Percentiles rank a stretch among this genome's conserved stretches.
phyloP scores from a whole-genome alignment of 2,329 filamentous ascomycete genomes.

The Fusarium lateritium region DNA sequence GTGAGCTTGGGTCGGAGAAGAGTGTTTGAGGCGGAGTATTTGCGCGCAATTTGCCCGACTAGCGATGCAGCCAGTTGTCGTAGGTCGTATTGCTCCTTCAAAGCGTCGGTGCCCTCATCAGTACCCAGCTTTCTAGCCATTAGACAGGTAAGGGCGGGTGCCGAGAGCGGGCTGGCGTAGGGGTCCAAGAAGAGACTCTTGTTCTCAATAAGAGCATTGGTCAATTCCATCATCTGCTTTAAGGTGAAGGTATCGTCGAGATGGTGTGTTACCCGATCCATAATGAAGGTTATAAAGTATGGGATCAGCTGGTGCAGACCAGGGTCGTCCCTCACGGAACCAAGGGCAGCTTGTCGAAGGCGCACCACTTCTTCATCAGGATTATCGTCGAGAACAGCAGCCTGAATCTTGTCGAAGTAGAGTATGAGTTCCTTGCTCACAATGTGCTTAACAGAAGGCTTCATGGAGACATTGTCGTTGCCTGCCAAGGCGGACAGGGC shows the following conservation, averaged over 20 bases:
- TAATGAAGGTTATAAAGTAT: conserved; percentile 96
- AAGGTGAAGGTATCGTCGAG: conserved; percentile 92
- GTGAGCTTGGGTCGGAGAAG: conserved; percentile 90
- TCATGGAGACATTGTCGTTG: conserved; percentile 85
- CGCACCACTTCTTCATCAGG: conserved; percentile 81
- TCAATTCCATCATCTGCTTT: conserved; percentile 92
- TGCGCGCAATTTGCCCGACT: conserved; percentile 82
- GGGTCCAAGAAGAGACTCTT: conserved; percentile 79
- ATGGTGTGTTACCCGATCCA: conserved; percentile 95
- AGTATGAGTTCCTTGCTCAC: conserved; percentile 96
- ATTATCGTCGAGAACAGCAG: conserved; percentile 87
- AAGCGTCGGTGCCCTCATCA: conserved; percentile 65
- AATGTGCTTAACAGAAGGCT: conserved; percentile 94
- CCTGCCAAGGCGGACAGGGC: conserved; percentile 86
- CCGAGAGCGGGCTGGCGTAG: conserved; percentile 77
- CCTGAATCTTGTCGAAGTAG: conserved; percentile 96
- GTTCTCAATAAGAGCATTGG: conserved; percentile 87
- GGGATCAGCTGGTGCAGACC: conserved; percentile 95
- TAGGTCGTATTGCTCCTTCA: conserved; percentile 80
- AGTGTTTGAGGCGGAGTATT: conserved; percentile 85
- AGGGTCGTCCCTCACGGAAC: conserved; percentile 88
- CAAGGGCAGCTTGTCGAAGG: conserved; percentile 86
- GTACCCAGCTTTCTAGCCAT: conserved; percentile 82
- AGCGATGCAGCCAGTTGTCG: conserved; percentile 88
- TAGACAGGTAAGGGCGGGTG: conserved; percentile 91